A percentile compares a stretch with the other conserved stretches of the same genome.
phyloP scores from a whole-genome alignment of 495 filamentous ascomycete species.

The Zalerion maritima region DNA sequence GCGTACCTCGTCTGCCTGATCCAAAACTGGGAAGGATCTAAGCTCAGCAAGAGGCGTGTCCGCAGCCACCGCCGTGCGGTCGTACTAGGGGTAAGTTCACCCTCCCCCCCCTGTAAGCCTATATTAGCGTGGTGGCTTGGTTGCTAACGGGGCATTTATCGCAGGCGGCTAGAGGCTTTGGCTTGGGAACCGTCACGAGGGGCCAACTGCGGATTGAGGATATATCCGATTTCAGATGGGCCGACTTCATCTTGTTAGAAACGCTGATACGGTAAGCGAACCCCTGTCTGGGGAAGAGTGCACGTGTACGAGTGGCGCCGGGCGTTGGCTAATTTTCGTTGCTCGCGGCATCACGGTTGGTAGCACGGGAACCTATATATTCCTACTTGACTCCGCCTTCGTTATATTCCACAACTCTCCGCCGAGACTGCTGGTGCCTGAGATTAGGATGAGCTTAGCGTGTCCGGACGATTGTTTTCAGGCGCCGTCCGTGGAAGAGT shows the following conservation, averaged over 20 bases:
- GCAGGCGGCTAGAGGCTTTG: constrained; percentile 4
- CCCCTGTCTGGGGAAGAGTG: background rate
- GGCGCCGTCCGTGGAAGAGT: too few relatives aligned
- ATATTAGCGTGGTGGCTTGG: too few relatives aligned
- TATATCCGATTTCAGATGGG: constrained; percentile 1
- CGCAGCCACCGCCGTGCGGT: constrained; percentile 2
- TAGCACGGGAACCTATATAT: constrained; percentile 5
- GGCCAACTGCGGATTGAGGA: background rate
- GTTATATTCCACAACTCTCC: constrained; percentile 6
- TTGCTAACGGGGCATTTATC: too few relatives aligned
- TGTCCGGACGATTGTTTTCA: too few relatives aligned
- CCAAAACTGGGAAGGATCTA: constrained; percentile 5
- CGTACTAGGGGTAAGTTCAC: constrained; percentile 2
- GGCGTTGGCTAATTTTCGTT: too few relatives aligned
- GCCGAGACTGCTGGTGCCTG: too few relatives aligned
- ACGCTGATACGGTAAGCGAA: constrained; percentile 2
- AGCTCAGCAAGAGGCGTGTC: constrained; percentile 3
- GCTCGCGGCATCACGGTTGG: too few relatives aligned
- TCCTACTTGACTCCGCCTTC: constrained; percentile 5
- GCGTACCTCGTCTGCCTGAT: constrained; percentile 5
- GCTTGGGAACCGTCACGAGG: constrained; percentile 1
- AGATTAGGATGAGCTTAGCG: too few relatives aligned
- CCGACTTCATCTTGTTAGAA: constrained; percentile 3
- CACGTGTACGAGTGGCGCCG: background rate
- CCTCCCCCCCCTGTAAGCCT: too few relatives aligned